Evolutionary conservation across 2,329 filamentous ascomycete genomes (phyloP), one percentile per base, ranked within the genome.

Genomic region (Endoconidiophora laricicola): DNA sequence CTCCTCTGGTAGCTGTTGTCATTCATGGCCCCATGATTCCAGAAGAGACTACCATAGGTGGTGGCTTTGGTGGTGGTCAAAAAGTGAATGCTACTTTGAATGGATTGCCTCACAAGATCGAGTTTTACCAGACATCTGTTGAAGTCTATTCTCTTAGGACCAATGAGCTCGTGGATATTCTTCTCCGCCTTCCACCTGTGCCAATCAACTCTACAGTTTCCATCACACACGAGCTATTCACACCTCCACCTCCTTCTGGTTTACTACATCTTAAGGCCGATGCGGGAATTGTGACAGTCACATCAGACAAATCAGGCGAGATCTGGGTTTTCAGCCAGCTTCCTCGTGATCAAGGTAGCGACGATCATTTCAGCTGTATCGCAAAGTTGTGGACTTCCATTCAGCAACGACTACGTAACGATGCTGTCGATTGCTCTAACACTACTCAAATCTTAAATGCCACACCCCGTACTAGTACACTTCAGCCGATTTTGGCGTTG

Each of bases 361-460:
- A 66, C 44, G 72, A 73, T 20, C 60, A 63, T 1, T 81, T 73
- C 61, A 69, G 65, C 37, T 95, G 87, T 58, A 70, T 91, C 50
- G 88, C 82, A 18, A 98, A 98, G 65, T 68, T 93, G 16, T 98
- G 91, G 91, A 95, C 91, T 0, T 81, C 79, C 42, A 69, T 94
- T 24, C 85, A 91, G 60, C 74, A 78, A 56, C 66, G 68, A 26
- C 63, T 68, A 16, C 70, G 70, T 52, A 67, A 67, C 22, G 70
- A 74, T 26, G 61, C 66, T 23, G 57, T 65, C 1, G 67, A 71
- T 52, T 73, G 77, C 54, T 57, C 61, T 14, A 69, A 71, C 53
- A 64, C 66, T 52, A 55, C 54, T 37, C 62, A 62, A 23, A 61
- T 60, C 20, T 58, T 65, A 1, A 54, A 63, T 43, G 62, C 66